phyloP scores from a whole-genome alignment of 371 early-diverging fungal genomes.

The Basidiobolus meristosporus region DNA sequence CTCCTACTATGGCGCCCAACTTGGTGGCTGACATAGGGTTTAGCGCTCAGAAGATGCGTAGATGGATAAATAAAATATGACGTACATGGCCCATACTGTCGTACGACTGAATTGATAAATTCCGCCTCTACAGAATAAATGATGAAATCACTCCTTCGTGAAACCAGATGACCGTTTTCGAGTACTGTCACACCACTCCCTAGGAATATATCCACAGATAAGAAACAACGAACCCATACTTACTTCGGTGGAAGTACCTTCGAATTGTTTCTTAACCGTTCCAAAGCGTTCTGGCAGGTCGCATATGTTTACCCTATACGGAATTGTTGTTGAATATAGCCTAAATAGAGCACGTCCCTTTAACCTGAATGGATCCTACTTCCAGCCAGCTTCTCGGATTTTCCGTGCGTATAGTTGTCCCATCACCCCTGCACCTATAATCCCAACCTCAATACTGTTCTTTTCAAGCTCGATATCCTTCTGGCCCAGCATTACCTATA shows the following conservation, averaged over 20 bases:
- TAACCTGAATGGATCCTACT: constrained; percentile 18
- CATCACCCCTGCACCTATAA: constrained; percentile 86
- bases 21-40: constrained; percentile 45
- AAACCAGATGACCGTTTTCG: constrained; percentile 65
- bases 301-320: constrained; percentile 55
- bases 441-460: constrained; percentile 41
- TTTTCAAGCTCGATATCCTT: too few relatives aligned
- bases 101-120: constrained; percentile 57
- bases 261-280: too few relatives aligned
- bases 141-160: constrained; percentile 70
- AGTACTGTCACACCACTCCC: too few relatives aligned
- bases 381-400: constrained; percentile 60
- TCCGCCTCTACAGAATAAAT: constrained; percentile 91
- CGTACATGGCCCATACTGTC: constrained; percentile 64
- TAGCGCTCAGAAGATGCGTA: too few relatives aligned
- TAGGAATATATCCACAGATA: too few relatives aligned
- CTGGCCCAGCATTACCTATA: too few relatives aligned
- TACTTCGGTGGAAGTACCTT: too few relatives aligned
- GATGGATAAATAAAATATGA: too few relatives aligned
- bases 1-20: constrained; percentile 66
- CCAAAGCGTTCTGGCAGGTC: constrained; percentile 57
- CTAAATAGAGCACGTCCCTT: not conserved
- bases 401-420: constrained; percentile 70
- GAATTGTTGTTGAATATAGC: not conserved
- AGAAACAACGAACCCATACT: too few relatives aligned